Evolutionary conservation across 2,329 filamentous ascomycete species (phyloP), one percentile per base, ranked within the genome.

Genomic region (Stemphylium lycopersici): DNA sequence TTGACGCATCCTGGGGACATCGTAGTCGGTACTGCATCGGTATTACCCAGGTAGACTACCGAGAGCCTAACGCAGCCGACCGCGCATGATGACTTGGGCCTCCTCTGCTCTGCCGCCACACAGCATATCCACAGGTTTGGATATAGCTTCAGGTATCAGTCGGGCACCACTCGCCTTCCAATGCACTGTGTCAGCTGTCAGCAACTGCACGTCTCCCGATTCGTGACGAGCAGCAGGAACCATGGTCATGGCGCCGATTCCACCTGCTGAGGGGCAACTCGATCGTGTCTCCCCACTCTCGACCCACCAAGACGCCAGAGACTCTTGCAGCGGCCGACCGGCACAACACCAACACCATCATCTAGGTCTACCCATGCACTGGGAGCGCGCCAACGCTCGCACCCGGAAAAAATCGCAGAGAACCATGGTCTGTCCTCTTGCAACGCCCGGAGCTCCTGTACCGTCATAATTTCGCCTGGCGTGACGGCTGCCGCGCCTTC

Each of bases 371-470:
- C 33, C 56, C 61, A 60, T 60, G 61, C 48, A 45, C 20, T 29
- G 20, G 34, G 29, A 40, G 26, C 42, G 47, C 52, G 57, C 42
- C 31, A 51, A 48, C 37, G 52, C 56, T 48, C 32, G 41, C 42
- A 40, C 46, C 52, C 52, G 51, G 49, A 52, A 62, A 48, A 52
- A 57, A 48, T 59, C 55, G 60, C 40, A 48, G 36, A 40, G 41
- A 47, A 57, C 48, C 45, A 53, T 53, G 45, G 51, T 49, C 36
- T 43, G 37, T 39, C 39, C 41, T 32, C 38, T 50, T 31, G 22
- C 41, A 41, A 39, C 58, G 41, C 16, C 11, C 52, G 42, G 41
- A 37, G 32, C 45, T 45, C 33, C 37, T 33, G 36, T 41, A 33
- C 39, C 39, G 39, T 48, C 43, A 39, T 46, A 47, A 47, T 33